phyloP scores from a whole-genome alignment of 768 basidiomycete species.

The Gymnopilus junonius region DNA sequence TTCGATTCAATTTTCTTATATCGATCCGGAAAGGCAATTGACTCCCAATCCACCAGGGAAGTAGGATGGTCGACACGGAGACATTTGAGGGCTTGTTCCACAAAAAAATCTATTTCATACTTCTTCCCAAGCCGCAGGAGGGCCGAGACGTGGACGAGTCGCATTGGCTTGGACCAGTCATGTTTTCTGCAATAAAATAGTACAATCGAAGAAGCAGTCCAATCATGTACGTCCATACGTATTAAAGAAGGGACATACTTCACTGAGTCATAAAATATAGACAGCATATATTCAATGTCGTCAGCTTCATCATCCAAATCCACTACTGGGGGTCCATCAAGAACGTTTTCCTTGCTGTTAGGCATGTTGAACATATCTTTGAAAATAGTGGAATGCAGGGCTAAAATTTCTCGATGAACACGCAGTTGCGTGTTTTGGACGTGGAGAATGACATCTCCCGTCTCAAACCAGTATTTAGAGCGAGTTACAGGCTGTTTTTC shows the following conservation, averaged over 20 bases:
- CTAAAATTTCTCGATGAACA: constrained; percentile 10
- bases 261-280: neutral
- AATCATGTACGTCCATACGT: neutral
- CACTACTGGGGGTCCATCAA: neutral
- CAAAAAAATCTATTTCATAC: constrained; percentile 14
- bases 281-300: neutral
- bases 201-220: neutral
- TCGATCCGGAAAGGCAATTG: no score
- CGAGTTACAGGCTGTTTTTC: neutral
- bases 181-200: neutral
- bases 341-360: neutral
- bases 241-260: neutral
- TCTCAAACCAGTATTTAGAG: constrained; percentile 11
- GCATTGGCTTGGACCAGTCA: neutral
- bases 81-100: constrained; percentile 3
- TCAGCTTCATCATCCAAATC: neutral
- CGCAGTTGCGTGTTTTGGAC: constrained; percentile 7
- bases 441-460: constrained; percentile 14
- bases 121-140: constrained; percentile 18
- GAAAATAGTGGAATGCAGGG: constrained; percentile 9
- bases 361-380: constrained; percentile 11
- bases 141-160: neutral
- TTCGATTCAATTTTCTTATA: neutral
- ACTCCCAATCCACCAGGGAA: neutral
- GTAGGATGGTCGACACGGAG: constrained; percentile 6